Evolutionary conservation across 2,329 filamentous ascomycete species (phyloP), one percentile per base, ranked within the genome.

Genomic region (Pestalotiopsis fici): DNA sequence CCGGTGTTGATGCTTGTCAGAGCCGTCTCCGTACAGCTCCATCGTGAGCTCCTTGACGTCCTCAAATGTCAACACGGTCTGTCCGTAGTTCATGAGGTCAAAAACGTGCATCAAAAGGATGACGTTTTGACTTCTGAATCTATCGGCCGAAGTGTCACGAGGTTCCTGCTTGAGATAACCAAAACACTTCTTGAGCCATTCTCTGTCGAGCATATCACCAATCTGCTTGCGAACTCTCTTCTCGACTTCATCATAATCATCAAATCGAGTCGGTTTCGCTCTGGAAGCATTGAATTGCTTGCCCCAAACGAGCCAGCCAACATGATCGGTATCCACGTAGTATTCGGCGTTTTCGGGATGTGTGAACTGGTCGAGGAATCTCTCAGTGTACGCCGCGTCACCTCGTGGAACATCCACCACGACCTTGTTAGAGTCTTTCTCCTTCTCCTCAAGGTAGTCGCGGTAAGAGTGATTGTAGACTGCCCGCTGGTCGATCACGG

Each of bases 101-200:
- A 99, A 97, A 0, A 94, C 89, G 76, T 97, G 93, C 76, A 95
- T 93, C 50, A 99, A 84, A 72, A 98, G 87, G 78, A 97, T 92
- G 0, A 94, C 92, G 75, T 92, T 95, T 39, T 91, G 90, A 86
- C 97, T 95, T 65, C 95, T 89, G 83, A 99, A 98, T 65, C 95
- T 88, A 77, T 99, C 95, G 0, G 92, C 87, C 4, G 87, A 87
- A 0, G 89, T 81, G 76, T 98, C 95, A 57, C 95, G 90, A 2
- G 96, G 95, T 78, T 98, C 95, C 79, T 98, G 96, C 82, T 98
- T 98, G 82, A 98, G 87, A 77, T 95, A 98, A 27, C 91, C 92
- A 75, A 99, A 99, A 79, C 91, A 95, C 63, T 91, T 91, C 56
- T 88, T 88, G 72, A 98, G 90, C 97, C 96, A 99, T 31, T 93